Percentiles rank a stretch among this genome's conserved stretches.
These are phyloP conservation scores for Apophysomyces elegans DNA, from an alignment of 371 early-diverging fungal species.

Conservation along the genomic window DNA sequence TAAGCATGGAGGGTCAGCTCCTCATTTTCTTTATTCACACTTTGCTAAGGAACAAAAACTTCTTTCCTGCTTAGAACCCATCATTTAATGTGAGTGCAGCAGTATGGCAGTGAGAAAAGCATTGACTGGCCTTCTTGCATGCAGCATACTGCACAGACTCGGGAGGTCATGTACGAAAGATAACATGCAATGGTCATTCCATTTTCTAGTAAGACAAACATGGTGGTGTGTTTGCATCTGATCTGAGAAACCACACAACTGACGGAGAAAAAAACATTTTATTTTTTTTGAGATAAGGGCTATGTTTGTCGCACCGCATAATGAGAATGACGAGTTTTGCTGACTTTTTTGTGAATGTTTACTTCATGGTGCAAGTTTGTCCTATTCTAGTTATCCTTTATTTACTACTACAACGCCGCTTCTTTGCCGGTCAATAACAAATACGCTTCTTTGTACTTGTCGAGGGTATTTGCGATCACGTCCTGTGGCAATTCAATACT, in stretches of 20 bases:
- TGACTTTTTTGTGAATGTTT: no score
- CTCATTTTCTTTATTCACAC: no score
- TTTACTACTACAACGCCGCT: conserved; percentile 57
- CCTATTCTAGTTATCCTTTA: no score
- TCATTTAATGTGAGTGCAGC: background rate
- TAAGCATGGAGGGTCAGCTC: no score
- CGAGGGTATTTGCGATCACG: conserved; percentile 83
- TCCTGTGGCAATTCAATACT: conserved; percentile 84
- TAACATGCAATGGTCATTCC: background rate
- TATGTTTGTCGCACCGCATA: no score
- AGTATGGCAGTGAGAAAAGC: background rate
- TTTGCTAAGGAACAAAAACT: background rate
- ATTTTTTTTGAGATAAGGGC: no score
- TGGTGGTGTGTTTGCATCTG: no score
- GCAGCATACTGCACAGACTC: conserved; percentile 8
- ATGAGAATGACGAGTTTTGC: no score
- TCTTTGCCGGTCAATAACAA: conserved; percentile 80
- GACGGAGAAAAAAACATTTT: no score
- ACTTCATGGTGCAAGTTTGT: background rate
- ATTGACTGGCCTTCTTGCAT: conserved; percentile 3
- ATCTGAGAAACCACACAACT: no score
- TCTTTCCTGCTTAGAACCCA: background rate
- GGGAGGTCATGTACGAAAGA: background rate
- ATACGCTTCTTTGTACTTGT: conserved; percentile 91
- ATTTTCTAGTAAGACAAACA: background rate